phyloP scores from a whole-genome alignment of 164 flowering plant genomes.

The Vitis riparia region DNA sequence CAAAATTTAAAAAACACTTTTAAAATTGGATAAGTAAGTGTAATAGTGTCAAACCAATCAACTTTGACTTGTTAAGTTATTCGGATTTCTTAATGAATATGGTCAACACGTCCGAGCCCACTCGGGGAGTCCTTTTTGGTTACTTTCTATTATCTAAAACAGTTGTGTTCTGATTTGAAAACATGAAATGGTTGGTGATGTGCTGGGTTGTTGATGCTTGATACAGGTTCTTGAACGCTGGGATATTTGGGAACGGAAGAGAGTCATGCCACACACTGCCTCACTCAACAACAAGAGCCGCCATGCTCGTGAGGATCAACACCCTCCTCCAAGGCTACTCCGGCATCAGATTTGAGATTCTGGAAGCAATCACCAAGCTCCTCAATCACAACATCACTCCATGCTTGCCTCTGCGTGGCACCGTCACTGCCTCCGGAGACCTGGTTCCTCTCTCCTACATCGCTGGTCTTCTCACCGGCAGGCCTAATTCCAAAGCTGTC shows the following conservation, averaged over 20 bases:
- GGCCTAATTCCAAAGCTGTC: slow-evolving; percentile 8
- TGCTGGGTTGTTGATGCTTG: no score
- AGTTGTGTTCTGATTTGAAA: no score
- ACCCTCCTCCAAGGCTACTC: slow-evolving; percentile 14
- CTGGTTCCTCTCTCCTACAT: slow-evolving; percentile 10
- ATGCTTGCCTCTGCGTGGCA: slow-evolving; percentile 11
- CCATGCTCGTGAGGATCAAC: slow-evolving; percentile 13
- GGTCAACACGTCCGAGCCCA: no score
- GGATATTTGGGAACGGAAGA: slow-evolving; percentile 1
- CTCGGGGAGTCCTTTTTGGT: no score
- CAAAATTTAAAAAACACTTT: no score
- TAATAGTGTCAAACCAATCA: no score
- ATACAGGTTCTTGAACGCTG: slow-evolving; percentile 6
- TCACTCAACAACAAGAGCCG: slow-evolving; percentile 4
- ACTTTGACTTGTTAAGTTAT: no score
- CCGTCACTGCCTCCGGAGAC: slow-evolving; percentile 13
- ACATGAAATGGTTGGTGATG: no score
- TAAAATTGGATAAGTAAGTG: no score
- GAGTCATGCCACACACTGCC: slow-evolving; percentile 11
- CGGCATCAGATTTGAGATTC: slow-evolving; percentile 11
- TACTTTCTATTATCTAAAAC: no score
- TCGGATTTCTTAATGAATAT: no score
- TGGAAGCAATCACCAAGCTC: slow-evolving; percentile 9
- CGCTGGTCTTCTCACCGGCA: slow-evolving; percentile 10
- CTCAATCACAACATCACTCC: slow-evolving; percentile 11